Evolutionary conservation across 495 filamentous ascomycete genomes (phyloP), one percentile per base, ranked within the genome.

Genomic region (Neurospora sp.): DNA sequence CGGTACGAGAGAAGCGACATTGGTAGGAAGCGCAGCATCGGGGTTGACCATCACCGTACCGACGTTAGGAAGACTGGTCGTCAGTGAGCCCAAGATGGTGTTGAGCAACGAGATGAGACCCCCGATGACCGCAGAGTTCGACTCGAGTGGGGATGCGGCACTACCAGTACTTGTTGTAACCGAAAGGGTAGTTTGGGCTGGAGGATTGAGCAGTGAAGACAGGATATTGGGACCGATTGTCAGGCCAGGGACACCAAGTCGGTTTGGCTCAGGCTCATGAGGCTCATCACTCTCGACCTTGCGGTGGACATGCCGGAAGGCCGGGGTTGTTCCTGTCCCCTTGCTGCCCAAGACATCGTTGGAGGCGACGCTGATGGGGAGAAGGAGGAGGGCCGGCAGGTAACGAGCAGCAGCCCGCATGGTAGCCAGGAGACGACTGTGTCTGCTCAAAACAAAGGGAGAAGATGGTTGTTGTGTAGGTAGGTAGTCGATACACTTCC

Each of bases 361-460:
- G 16, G 73, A 45, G 20, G 68, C 41, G 38, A 41, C 17, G 71
- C 48, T 53, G 41, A 40, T 61, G 37, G 71, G 42, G 37, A 71
- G 22, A 20, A 75, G 69, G 68, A 69, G 31, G 44, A 74, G 45
- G 22, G 72, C 10, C 12, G 37, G 9, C 35, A 72, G 20, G 37
- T 73, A 71, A 70, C 68, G 72, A 75, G 35, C 68, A 35, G 38
- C 70, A 53, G 40, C 31, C 37, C 70, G 69, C 75, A 77, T 77
- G 27, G 42, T 69, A 41, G 68, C 70, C 69, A 73, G 59, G 37
- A 42, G 14, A 39, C 35, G n/a, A 40, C 9, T 70, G 16, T 17
- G 2, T 38, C 2, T 20, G 42, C 20, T n/a, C 40, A 6, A 70
- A 48, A 37, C n/a, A 39, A 9, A 27, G 70, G 65, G 68, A 71